Conservation (phyloP, 371 early-diverging fungal genomes). For the Mucor mucedo region DNA sequence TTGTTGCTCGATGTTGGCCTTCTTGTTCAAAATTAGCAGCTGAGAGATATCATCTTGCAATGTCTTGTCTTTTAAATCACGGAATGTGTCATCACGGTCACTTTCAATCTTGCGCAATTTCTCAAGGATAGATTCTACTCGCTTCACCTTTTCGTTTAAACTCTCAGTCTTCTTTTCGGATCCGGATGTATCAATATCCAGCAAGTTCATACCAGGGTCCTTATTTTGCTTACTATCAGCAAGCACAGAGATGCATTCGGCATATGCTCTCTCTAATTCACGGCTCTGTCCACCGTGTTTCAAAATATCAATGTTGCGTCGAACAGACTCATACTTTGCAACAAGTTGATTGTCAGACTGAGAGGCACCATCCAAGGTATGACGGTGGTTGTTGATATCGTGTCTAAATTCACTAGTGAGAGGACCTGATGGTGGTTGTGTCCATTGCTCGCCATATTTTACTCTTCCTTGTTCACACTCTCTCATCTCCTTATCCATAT, state of each 20-base stretch:
- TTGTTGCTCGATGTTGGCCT: constrained; percentile 78
- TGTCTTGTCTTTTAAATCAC: constrained; percentile 85
- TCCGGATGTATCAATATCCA: constrained; percentile 63
- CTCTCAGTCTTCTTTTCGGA: constrained; percentile 29
- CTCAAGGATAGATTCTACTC: constrained; percentile 73
- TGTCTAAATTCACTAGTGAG: constrained; percentile 74
- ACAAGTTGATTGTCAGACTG: constrained; percentile 74
- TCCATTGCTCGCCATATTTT: constrained; percentile 82
- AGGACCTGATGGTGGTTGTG: constrained; percentile 80
- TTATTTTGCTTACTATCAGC: constrained; percentile 21
- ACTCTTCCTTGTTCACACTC: constrained; percentile 82
- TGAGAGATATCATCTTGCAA: constrained; percentile 91
- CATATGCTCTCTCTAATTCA: constrained; percentile 68
- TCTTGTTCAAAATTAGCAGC: constrained; percentile 82
- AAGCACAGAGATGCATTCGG: constrained; percentile 54
- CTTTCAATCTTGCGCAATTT: constrained; percentile 79
- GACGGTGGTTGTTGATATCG: constrained; percentile 79
- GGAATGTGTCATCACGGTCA: constrained; percentile 76
- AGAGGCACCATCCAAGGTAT: constrained; percentile 78
- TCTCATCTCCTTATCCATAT: constrained; percentile 85
- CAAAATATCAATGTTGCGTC: constrained; percentile 62
- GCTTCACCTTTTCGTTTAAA: constrained; percentile 57
- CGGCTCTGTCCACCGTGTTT: constrained; percentile 61
- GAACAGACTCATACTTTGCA: constrained; percentile 57
- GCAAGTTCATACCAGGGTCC: constrained; percentile 47